A percentile compares a stretch with the other conserved stretches of the same genome.
Conservation (phyloP, 2,329 filamentous ascomycete species). For the Orbilia quercus region DNA sequence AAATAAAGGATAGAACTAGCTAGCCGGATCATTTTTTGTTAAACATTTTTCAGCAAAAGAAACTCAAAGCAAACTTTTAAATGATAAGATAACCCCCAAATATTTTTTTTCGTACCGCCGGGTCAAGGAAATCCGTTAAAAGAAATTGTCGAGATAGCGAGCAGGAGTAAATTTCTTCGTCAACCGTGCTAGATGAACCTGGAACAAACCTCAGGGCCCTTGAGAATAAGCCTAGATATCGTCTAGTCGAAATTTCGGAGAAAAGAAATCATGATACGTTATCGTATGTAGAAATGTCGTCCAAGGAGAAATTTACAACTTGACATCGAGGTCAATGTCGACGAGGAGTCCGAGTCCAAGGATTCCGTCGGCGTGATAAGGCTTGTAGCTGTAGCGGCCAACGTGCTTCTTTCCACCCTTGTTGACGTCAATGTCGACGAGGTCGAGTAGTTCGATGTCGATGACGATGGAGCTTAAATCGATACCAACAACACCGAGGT, state of each 20-base stretch:
- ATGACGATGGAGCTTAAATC: constrained; percentile 13
- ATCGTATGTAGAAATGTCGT: constrained; percentile 7
- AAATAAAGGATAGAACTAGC: constrained; percentile 51
- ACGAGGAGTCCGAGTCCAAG: constrained; percentile 25
- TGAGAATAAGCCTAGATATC: constrained; percentile 24
- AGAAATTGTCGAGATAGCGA: not conserved
- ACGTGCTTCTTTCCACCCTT: constrained; percentile 8
- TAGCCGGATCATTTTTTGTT: constrained; percentile 30
- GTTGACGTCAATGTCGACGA: constrained; percentile 23
- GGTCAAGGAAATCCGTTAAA: constrained; percentile 14
- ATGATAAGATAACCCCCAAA: constrained; percentile 28
- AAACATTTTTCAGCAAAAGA: constrained; percentile 35
- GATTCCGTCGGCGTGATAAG: constrained; percentile 3
- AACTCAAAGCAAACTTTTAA: constrained; percentile 22
- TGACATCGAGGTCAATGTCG: constrained; percentile 20
- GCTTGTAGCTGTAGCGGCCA: constrained; percentile 48
- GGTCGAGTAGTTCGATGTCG: constrained; percentile 30
- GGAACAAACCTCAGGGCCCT: constrained; percentile 45
- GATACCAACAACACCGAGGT: constrained; percentile 19
- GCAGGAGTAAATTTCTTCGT: not conserved
- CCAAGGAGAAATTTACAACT: constrained; percentile 21
- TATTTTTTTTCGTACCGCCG: not conserved
- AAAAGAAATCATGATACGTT: not conserved
- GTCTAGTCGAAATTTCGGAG: constrained; percentile 4
- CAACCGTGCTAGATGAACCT: constrained; percentile 7